Conservation (phyloP, 1,284 basidiomycete genomes). For the Testicularia cyperi region DNA sequence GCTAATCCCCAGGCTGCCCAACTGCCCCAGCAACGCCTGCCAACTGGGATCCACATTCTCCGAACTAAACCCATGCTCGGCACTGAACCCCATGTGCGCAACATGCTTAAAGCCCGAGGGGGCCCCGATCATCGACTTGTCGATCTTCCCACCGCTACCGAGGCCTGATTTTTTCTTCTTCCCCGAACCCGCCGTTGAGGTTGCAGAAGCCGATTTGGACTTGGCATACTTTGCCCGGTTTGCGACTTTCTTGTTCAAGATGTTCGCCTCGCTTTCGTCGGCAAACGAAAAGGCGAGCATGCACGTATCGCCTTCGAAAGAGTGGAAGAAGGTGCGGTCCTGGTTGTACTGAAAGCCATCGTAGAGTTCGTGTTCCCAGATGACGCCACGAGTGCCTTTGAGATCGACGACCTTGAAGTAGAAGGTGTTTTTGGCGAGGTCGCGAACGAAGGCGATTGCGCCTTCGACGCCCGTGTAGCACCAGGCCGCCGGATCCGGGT, state of each 20-base stretch:
- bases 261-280: slow-evolving; percentile 80
- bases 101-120: slow-evolving; percentile 81
- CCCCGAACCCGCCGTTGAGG: slow-evolving; percentile 58
- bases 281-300: slow-evolving; percentile 90
- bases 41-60: slow-evolving; percentile 90
- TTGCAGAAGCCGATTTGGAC: slow-evolving; percentile 42
- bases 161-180: slow-evolving; percentile 62
- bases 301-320: slow-evolving; percentile 84
- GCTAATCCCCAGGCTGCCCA: slow-evolving; percentile 71
- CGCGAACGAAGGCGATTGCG: slow-evolving; percentile 54
- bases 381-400: slow-evolving; percentile 75
- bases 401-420: slow-evolving; percentile 54
- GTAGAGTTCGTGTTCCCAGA: slow-evolving; percentile 94
- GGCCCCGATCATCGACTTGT: slow-evolving; percentile 86
- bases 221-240: slow-evolving; percentile 68
- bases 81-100: slow-evolving; percentile 91
- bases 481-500: slow-evolving; percentile 43
- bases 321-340: slow-evolving; percentile 90
- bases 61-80: slow-evolving; percentile 80
- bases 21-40: slow-evolving; percentile 74
- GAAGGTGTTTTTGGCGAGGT: slow-evolving; percentile 41
- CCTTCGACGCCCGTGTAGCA: slow-evolving; percentile 55
- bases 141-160: slow-evolving; percentile 67
- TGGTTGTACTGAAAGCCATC: slow-evolving; percentile 79
- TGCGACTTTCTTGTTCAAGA: slow-evolving; percentile 85